Percentiles rank a stretch among this genome's conserved stretches.
phyloP scores from a whole-genome alignment of 2,329 filamentous ascomycete species.

The Pseudogymnoascus sp. region DNA sequence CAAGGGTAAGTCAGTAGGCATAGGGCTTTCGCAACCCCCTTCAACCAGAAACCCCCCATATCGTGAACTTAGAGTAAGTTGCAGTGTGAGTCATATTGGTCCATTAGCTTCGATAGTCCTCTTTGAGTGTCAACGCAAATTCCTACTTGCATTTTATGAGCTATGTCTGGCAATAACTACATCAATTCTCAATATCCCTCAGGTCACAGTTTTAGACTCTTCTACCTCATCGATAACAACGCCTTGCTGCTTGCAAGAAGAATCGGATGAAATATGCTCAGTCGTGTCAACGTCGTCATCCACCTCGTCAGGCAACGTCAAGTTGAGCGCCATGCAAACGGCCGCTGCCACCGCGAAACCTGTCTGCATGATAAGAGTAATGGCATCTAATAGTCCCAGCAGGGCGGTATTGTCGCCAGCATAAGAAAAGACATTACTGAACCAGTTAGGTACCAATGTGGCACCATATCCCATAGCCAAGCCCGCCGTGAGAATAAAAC shows the following conservation, averaged over 20 bases:
- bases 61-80: too few species aligned
- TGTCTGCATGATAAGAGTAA: slow-evolving; percentile 64
- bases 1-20: not conserved
- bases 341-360: slow-evolving; percentile 63
- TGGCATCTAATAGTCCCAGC: slow-evolving; percentile 66
- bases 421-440: slow-evolving; percentile 65
- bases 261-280: not conserved
- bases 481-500: slow-evolving; percentile 72
- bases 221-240: not conserved
- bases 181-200: not conserved
- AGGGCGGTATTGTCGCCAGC: slow-evolving; percentile 57
- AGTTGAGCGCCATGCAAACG: not conserved
- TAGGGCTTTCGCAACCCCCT: not conserved
- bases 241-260: not conserved
- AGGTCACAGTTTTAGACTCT: not conserved
- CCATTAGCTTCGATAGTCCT: not conserved
- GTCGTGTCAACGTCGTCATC: not conserved
- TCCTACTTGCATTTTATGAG: too few species aligned
- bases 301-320: not conserved
- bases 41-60: not conserved
- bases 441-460: slow-evolving; percentile 59
- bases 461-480: slow-evolving; percentile 66
- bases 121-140: too few species aligned
- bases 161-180: too few species aligned
- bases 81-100: not conserved